A percentile compares a stretch with the other conserved stretches of the same genome.
phyloP scores from a whole-genome alignment of 2,329 filamentous ascomycete species.

The Beauveria bassiana region DNA sequence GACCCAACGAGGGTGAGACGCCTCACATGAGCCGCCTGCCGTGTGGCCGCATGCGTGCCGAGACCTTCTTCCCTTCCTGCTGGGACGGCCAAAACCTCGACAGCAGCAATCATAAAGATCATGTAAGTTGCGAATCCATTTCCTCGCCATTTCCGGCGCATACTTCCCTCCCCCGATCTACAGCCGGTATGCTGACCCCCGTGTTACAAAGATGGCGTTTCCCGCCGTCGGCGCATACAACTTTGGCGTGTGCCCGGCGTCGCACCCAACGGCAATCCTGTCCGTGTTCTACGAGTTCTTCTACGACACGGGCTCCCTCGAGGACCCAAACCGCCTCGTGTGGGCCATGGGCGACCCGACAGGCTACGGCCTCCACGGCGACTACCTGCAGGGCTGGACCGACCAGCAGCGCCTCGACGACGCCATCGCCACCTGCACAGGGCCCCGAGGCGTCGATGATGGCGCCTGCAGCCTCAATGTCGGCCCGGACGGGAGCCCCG shows the following conservation, averaged over 20 bases:
- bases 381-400: slow-evolving; percentile 23
- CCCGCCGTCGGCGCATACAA: slow-evolving; percentile 22
- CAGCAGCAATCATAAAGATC: slow-evolving; percentile 44
- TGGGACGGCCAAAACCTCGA: slow-evolving; percentile 55
- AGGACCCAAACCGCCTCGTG: slow-evolving; percentile 21
- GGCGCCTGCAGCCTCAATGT: slow-evolving; percentile 20
- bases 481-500: slow-evolving; percentile 17
- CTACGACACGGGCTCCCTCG: slow-evolving; percentile 29
- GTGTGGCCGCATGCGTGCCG: slow-evolving; percentile 46
- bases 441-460: slow-evolving; percentile 17
- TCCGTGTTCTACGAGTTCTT: slow-evolving; percentile 40
- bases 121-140: slow-evolving; percentile 29
- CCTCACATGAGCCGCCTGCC: slow-evolving; percentile 42
- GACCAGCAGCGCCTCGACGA: slow-evolving; percentile 20
- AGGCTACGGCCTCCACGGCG: slow-evolving; percentile 23
- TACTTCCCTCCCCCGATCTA: neutral
- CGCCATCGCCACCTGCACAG: slow-evolving; percentile 21
- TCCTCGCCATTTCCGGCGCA: neutral
- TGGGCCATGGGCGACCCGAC: slow-evolving; percentile 22
- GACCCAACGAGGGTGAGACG: slow-evolving; percentile 31
- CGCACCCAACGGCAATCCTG: slow-evolving; percentile 34
- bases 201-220: slow-evolving; percentile 19
- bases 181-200: neutral
- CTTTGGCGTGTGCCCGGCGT: slow-evolving; percentile 28
- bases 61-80: slow-evolving; percentile 54